These are phyloP conservation scores for Bruguiera sexangula DNA, from an alignment of 345 rosid species.

Conservation along the genomic window DNA sequence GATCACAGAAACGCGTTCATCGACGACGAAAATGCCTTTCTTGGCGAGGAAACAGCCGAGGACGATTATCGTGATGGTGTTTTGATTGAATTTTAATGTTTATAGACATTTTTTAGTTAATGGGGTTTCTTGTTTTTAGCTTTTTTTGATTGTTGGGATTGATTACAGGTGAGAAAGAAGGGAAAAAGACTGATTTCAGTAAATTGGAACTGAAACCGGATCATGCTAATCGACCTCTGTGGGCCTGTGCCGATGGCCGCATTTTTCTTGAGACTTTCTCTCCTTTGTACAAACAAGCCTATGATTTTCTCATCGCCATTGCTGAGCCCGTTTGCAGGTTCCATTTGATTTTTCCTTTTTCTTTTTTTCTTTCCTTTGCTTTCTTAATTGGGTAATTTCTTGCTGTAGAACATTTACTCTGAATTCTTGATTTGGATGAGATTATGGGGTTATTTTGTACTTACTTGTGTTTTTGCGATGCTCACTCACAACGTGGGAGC, in stretches of 20 bases:
- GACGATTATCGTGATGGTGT: slow-evolving; percentile 73
- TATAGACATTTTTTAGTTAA: neutral
- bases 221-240: slow-evolving; percentile 77
- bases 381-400: neutral
- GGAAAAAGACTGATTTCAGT: slow-evolving; percentile 64
- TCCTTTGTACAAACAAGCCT: slow-evolving; percentile 86
- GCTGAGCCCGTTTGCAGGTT: slow-evolving; percentile 99
- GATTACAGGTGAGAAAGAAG: slow-evolving; percentile 50
- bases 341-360: neutral
- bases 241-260: slow-evolving; percentile 96
- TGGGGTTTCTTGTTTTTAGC: neutral
- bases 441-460: neutral
- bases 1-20: slow-evolving; percentile 43
- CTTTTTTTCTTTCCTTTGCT: neutral
- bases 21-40: slow-evolving; percentile 49
- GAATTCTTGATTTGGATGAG: neutral
- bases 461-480: too few relatives aligned
- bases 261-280: slow-evolving; percentile 86
- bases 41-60: slow-evolving; percentile 47
- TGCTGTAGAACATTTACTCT: too few relatives aligned
- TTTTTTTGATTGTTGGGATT: slow-evolving; percentile 2
- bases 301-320: slow-evolving; percentile 90
- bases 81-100: neutral
- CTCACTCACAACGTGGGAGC: too few relatives aligned
- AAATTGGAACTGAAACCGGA: slow-evolving; percentile 77